A percentile compares a stretch with the other conserved stretches of the same genome.
Evolutionary conservation across 1,284 basidiomycete species (phyloP).

Genomic region (Takashimella tepidaria): DNA sequence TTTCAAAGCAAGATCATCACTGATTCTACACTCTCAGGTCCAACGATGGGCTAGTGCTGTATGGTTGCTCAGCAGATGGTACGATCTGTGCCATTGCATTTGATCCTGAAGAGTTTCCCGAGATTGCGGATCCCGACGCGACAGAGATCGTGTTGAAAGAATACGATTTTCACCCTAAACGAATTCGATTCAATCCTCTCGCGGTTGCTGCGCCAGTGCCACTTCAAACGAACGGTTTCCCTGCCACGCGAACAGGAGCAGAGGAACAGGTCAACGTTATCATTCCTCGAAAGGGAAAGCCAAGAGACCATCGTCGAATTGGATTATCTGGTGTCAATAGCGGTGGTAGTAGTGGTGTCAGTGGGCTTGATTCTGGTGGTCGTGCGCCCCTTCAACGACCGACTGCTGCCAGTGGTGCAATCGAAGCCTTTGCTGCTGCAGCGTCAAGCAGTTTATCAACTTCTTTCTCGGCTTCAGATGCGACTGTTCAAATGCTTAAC

Average conservation of each 20-base stretch:
- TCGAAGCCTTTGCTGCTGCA: background rate
- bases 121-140: slow-evolving; percentile 67
- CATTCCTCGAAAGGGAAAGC: slow-evolving; percentile 17
- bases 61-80: slow-evolving; percentile 93
- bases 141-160: slow-evolving; percentile 72
- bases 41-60: slow-evolving; percentile 82
- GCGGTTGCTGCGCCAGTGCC: background rate
- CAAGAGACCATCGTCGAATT: slow-evolving; percentile 11
- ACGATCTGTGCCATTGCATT: slow-evolving; percentile 85
- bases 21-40: slow-evolving; percentile 56
- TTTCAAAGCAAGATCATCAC: no score
- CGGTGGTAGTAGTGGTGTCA: slow-evolving; percentile 2
- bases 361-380: background rate
- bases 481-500: background rate
- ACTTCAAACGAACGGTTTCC: background rate
- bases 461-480: background rate
- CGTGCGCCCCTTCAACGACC: background rate
- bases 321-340: slow-evolving; percentile 11
- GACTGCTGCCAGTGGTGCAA: background rate
- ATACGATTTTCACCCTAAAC: slow-evolving; percentile 56
- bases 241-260: slow-evolving; percentile 2
- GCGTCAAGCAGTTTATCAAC: background rate
- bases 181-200: slow-evolving; percentile 7
- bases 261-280: slow-evolving; percentile 19
- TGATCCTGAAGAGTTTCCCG: slow-evolving; percentile 71